Evolutionary conservation across 331 rosid species (phyloP).

Genomic region (Telfairia occidentalis): DNA sequence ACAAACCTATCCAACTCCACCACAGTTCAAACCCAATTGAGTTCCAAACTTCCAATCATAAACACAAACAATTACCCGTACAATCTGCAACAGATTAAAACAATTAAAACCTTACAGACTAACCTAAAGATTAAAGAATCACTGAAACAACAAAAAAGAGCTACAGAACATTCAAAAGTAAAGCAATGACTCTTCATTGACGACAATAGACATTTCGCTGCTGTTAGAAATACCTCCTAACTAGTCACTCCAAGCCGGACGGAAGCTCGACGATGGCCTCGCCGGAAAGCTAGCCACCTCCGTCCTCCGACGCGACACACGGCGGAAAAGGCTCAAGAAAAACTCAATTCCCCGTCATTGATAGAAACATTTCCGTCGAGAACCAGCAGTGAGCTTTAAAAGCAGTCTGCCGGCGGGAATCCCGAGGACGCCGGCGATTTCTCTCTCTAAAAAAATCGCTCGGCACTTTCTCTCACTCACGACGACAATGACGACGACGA

Average conservation of each 20-base stretch:
- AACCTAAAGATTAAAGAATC: background rate
- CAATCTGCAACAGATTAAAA: background rate
- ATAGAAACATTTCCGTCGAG: conserved; percentile 1
- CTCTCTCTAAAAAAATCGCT: conserved; percentile 22
- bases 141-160: background rate
- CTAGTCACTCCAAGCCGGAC: background rate
- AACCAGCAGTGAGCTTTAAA: conserved; percentile 1
- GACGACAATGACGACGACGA: conserved; percentile 43
- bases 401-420: conserved; percentile 35
- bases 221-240: background rate
- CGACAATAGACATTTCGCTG: background rate
- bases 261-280: background rate
- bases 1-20: background rate
- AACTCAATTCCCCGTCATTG: conserved; percentile 6
- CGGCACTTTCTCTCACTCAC: conserved; percentile 20
- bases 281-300: background rate
- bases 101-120: background rate
- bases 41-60: background rate
- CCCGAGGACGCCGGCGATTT: conserved; percentile 54
- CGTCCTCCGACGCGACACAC: background rate
- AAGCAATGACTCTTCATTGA: background rate
- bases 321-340: background rate
- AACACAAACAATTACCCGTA: background rate
- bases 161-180: background rate
- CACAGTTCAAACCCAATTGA: background rate